These are phyloP conservation scores for Comarum palustre DNA, from an alignment of 306 rosid genomes.

Conservation along the genomic window DNA sequence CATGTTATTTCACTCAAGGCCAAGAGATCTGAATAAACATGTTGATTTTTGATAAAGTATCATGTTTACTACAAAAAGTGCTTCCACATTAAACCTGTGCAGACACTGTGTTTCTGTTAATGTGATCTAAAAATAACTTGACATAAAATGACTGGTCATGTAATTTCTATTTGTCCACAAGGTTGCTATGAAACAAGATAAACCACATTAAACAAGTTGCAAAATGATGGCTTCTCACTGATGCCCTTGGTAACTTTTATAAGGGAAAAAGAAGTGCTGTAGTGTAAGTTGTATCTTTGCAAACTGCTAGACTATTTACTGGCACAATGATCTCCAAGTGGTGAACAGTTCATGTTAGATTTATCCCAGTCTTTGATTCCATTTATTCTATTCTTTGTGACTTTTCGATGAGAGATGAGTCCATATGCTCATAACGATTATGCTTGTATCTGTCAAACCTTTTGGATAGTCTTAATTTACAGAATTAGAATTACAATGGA, in stretches of 20 bases:
- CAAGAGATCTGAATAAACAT: neutral
- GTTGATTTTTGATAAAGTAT: neutral
- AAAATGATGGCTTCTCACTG: neutral
- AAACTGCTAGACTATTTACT: neutral
- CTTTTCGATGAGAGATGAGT: neutral
- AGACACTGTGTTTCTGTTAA: neutral
- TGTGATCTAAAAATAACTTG: neutral
- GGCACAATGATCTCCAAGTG: neutral
- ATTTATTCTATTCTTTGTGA: neutral
- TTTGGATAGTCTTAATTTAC: neutral
- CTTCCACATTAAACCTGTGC: neutral
- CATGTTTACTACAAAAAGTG: neutral
- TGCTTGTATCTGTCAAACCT: neutral
- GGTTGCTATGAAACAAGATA: neutral
- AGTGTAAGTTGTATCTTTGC: neutral
- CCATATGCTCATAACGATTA: neutral
- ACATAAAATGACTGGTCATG: neutral
- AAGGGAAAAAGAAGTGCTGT: neutral
- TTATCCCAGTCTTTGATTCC: neutral
- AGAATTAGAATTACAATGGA: neutral
- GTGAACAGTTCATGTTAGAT: neutral
- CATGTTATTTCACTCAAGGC: neutral
- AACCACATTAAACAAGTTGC: neutral
- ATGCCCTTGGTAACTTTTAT: neutral
- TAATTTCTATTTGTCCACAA: neutral